Evolutionary conservation across 208 protist genomes (phyloP), one percentile per base, ranked within the genome.

Genomic region (Wallacemonas rigidus): DNA sequence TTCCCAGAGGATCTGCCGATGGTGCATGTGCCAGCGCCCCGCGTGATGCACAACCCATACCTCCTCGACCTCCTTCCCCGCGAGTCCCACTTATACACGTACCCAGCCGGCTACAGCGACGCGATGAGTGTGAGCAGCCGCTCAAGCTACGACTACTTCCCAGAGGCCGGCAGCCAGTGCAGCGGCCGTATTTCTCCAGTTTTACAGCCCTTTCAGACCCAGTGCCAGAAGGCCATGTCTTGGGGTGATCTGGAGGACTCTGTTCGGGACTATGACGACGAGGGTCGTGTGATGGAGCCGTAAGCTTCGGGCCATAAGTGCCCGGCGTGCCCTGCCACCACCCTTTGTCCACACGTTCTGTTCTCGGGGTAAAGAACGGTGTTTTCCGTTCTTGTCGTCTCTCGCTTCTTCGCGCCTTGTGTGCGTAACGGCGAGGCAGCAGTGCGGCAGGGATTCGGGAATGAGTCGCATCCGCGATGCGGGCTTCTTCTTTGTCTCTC

Each of bases 21-120:
- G 26, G 38, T 44, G 57, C 36, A 65, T 12, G 36, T 65, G 43
- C 40, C 41, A 45, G 40, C 60, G 12, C 60, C 40, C 15, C 60
- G 60, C 41, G 26, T 65, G 36, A 56, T 55, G 5, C 82, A 91
- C 70, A 84, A 91, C 75, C 86, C 86, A 1, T 90, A 90, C 76
- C 60, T 57, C 38, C 67, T 67, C 57, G 72, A 80, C 41, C 63
- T 90, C 45, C 67, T 90, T 15, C 63, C 79, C 38, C 48, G 68
- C 9, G 69, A 71, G 50, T 62, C 45, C 5, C 85, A 79, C 14
- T 41, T 86, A 36, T 81, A 86, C 56, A 73, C 75, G 55, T 26
- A 56, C 48, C 40, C 56, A 38, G 71, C 80, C 35, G 58, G 41
- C 8, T 81, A 74, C 77, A 78, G 72, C 72, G 72, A 78, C 69